Evolutionary conservation across 257 asterid species (phyloP), one percentile per base, ranked within the genome.

Genomic region (Parsonsia alboflavescens): DNA sequence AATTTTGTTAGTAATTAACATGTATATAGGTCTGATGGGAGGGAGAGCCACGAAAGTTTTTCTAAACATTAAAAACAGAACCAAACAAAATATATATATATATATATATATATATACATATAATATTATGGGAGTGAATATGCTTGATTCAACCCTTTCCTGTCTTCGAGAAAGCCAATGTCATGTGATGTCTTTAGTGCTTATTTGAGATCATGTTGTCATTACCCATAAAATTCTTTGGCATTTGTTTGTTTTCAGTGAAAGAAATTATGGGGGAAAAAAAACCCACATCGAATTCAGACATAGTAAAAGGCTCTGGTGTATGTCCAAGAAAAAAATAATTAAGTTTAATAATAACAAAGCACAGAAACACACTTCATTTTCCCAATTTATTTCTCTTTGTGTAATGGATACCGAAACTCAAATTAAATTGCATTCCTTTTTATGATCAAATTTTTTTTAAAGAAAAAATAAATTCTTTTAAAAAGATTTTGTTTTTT

Each of bases 131-230:
- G 68, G 28, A 19, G 30, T 72, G 58, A 22, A 69, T 28, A 52
- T 72, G 10, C 36, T 53, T 44, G 39, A 56, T 13, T 72, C 17
- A 26, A 39, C 41, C 54, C 71, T 36, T 68, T 57, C 26, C 75
- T 19, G 53, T 57, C 58, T 68, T 76, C 76, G 49, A 77, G 72
- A 77, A 77, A 61, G 5, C 68, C 58, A 65, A 77, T 61, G 39
- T 54, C 61, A 54, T 39, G 70, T 36, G 26, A 65, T 65, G 50
- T 19, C 50, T 64, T 33, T 36, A 36, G 48, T 64, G 69, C 16
- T 64, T 36, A 36, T 64, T 64, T 16, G 5, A 19, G 17, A 65
- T 33, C 49, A 64, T 62, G 19, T 64, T 64, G 70, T 64, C 28
- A 64, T 64, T 64, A 65, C 70, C 70, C 50, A 65, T 65, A 65